phyloP scores from a whole-genome alignment of 345 rosid genomes.

The Anastatica hierochuntica region DNA sequence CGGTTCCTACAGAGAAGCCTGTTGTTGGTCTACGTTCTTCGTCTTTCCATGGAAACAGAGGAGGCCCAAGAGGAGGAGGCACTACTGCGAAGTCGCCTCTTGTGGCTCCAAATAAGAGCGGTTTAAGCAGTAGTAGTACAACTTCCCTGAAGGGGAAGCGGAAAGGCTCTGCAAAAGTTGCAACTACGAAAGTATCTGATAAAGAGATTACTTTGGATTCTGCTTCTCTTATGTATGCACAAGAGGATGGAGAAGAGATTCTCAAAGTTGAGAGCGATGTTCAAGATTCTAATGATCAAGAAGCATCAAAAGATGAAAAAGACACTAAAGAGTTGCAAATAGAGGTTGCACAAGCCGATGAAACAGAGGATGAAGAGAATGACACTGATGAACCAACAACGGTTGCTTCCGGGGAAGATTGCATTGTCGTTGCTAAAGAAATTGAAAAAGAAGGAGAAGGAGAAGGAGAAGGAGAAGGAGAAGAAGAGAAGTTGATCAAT shows the following conservation, averaged over 20 bases:
- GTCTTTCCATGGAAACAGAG: conserved; percentile 30
- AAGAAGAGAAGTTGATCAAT: neutral
- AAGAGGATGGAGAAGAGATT: conserved; percentile 29
- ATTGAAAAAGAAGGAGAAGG: neutral
- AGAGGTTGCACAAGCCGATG: conserved; percentile 11
- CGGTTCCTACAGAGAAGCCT: conserved; percentile 30
- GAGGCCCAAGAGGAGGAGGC: conserved; percentile 21
- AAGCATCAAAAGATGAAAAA: conserved; percentile 14
- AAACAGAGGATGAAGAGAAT: conserved; percentile 21
- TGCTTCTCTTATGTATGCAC: conserved; percentile 4
- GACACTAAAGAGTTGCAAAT: conserved; percentile 13
- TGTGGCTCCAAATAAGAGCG: conserved; percentile 20
- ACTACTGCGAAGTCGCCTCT: conserved; percentile 23
- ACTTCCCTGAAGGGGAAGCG: conserved; percentile 3
- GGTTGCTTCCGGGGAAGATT: conserved; percentile 18
- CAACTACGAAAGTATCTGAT: conserved; percentile 6
- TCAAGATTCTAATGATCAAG: conserved; percentile 1
- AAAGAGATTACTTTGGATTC: conserved; percentile 16
- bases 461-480: neutral
- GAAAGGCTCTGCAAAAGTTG: neutral
- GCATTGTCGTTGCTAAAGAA: neutral
- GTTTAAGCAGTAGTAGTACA: conserved; percentile 11
- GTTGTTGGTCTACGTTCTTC: conserved; percentile 31
- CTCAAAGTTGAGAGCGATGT: conserved; percentile 19
- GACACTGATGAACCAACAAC: neutral